These are phyloP conservation scores for Apiospora aurea DNA, from an alignment of 2,329 filamentous ascomycete genomes.

Conservation along the genomic window DNA sequence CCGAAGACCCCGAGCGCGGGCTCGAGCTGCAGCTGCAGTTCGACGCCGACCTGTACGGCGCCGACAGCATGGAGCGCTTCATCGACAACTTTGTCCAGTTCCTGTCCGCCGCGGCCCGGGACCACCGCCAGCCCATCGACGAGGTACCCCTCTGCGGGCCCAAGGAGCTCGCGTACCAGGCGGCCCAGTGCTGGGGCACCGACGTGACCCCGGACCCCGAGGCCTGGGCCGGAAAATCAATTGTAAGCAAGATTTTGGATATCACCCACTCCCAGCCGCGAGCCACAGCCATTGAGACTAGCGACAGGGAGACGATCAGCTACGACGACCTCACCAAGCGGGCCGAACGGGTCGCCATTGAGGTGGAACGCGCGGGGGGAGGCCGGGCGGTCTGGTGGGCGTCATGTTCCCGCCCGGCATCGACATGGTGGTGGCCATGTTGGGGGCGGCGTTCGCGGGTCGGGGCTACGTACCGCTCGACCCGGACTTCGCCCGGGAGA, in stretches of 20 bases:
- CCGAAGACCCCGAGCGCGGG: not conserved
- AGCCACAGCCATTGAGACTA: not conserved
- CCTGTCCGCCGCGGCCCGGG: not conserved
- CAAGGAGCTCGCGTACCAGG: not conserved
- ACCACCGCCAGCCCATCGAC: not conserved
- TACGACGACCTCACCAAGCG: not conserved
- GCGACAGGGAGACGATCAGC: not conserved
- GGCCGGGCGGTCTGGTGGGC: not conserved
- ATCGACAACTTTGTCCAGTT: not conserved
- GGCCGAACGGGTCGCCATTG: not conserved
- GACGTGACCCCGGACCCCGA: not conserved
- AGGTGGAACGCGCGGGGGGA: not conserved
- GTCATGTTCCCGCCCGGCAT: not conserved
- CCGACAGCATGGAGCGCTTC: not conserved
- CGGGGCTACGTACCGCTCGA: not conserved
- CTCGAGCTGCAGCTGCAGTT: not conserved
- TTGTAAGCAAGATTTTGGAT: not conserved
- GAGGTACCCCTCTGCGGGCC: not conserved
- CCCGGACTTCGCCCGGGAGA: not conserved
- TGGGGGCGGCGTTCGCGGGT: not conserved
- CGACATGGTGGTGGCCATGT: not conserved
- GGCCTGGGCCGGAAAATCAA: not conserved
- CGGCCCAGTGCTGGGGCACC: not conserved
- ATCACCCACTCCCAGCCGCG: not conserved
- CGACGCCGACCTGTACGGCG: not conserved